phyloP scores from a whole-genome alignment of 192 early-diverging fungal species.

The Dimargaris cristalligena region DNA sequence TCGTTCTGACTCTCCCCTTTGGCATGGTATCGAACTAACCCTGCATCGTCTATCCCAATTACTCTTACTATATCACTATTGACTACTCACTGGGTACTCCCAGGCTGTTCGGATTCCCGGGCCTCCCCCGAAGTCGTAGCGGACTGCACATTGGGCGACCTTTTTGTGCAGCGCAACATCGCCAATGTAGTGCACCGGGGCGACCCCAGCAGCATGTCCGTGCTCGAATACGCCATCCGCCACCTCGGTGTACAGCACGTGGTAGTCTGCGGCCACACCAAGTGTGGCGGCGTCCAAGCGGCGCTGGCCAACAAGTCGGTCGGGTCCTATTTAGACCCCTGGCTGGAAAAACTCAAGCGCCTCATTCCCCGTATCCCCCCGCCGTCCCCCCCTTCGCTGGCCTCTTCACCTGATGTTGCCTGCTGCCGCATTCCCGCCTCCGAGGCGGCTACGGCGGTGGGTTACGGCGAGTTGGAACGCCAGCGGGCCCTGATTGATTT shows the following conservation, averaged over 20 bases:
- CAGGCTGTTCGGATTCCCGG: conserved; percentile 86
- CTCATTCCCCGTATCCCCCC: too few species aligned
- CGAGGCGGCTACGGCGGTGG: neutral
- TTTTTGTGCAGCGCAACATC: conserved; percentile 97
- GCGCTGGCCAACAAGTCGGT: conserved; percentile 39
- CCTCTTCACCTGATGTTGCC: neutral
- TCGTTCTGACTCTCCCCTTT: neutral
- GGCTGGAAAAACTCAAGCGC: conserved; percentile 32
- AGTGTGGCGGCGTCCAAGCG: conserved; percentile 53
- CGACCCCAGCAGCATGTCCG: conserved; percentile 68
- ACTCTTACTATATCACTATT: neutral
- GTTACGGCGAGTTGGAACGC: too few species aligned
- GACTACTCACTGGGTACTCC: neutral
- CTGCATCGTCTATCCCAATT: neutral
- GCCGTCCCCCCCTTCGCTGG: too few species aligned
- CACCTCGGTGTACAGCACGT: conserved; percentile 84
- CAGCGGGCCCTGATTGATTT: neutral
- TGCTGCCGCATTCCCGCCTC: too few species aligned
- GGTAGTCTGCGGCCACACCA: conserved; percentile 76
- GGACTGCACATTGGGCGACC: conserved; percentile 56
- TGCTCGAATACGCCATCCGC: conserved; percentile 87
- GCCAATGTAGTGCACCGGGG: conserved; percentile 75
- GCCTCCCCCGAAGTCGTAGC: conserved; percentile 69
- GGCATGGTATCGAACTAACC: neutral
- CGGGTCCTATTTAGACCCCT: conserved; percentile 69